phyloP scores from a whole-genome alignment of 345 rosid genomes.

The Aquilaria sinensis region DNA sequence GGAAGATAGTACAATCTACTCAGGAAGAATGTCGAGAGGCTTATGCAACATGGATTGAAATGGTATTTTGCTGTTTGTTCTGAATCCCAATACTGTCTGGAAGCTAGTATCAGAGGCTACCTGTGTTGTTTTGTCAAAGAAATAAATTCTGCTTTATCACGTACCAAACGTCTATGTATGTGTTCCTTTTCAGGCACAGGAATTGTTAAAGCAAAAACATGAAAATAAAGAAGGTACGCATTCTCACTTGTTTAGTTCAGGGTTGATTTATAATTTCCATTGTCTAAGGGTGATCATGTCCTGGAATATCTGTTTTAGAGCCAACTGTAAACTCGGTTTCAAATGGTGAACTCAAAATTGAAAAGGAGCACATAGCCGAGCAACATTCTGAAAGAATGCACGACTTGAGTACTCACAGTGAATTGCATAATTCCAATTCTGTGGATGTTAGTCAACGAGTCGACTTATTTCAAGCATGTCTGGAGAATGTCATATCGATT shows the following conservation, averaged over 20 bases:
- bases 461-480: constrained; percentile 24
- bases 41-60: constrained; percentile 60
- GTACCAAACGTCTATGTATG: constrained; percentile 6
- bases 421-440: constrained; percentile 20
- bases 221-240: constrained; percentile 48
- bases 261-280: too few species aligned
- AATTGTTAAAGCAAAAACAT: constrained; percentile 58
- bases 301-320: background rate
- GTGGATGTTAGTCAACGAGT: constrained; percentile 16
- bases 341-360: constrained; percentile 23
- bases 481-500: constrained; percentile 13
- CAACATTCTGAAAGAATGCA: constrained; percentile 30
- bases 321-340: constrained; percentile 21
- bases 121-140: constrained; percentile 5
- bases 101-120: background rate
- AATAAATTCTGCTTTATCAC: constrained; percentile 3
- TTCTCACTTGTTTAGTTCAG: background rate
- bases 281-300: too few species aligned
- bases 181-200: constrained; percentile 56
- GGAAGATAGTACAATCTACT: constrained; percentile 88
- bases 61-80: constrained; percentile 33
- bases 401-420: constrained; percentile 18
- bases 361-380: constrained; percentile 22
- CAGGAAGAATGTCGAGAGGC: constrained; percentile 84
- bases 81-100: too few species aligned